phyloP scores from a whole-genome alignment of 345 rosid species.

The Cardiospermum halicacabum region DNA sequence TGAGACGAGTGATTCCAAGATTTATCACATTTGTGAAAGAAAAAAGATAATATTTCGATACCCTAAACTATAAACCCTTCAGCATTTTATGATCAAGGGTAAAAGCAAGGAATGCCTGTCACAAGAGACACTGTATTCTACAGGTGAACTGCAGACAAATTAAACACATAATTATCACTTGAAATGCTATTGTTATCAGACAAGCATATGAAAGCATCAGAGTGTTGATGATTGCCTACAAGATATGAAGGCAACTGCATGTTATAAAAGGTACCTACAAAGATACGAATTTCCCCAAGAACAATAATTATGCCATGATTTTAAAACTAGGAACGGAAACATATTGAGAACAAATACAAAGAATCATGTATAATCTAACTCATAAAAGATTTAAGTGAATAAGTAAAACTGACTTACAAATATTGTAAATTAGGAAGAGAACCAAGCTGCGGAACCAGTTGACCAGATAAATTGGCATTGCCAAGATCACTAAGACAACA shows the following conservation, averaged over 20 bases:
- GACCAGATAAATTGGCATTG: constrained; percentile 64
- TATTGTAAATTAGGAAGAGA: constrained; percentile 64
- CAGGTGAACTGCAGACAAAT: background rate
- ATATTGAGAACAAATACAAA: background rate
- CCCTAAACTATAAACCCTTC: background rate
- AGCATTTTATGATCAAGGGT: background rate
- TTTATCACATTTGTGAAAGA: background rate
- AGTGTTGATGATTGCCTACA: background rate
- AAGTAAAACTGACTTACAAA: constrained; percentile 45
- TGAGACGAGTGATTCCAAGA: background rate
- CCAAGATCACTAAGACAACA: constrained; percentile 48
- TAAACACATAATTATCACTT: background rate
- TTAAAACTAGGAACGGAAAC: background rate
- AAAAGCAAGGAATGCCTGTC: background rate
- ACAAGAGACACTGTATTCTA: background rate
- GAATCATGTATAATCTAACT: background rate
- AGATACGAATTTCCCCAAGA: no score
- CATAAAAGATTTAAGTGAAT: background rate
- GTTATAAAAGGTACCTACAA: background rate
- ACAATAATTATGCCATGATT: background rate
- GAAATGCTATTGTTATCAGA: background rate
- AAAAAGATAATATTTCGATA: background rate
- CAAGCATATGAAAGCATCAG: background rate
- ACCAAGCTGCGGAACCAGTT: constrained; percentile 57
- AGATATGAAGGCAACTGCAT: background rate